Conservation (phyloP, 805 yeast species). For the Candida dendrica region DNA sequence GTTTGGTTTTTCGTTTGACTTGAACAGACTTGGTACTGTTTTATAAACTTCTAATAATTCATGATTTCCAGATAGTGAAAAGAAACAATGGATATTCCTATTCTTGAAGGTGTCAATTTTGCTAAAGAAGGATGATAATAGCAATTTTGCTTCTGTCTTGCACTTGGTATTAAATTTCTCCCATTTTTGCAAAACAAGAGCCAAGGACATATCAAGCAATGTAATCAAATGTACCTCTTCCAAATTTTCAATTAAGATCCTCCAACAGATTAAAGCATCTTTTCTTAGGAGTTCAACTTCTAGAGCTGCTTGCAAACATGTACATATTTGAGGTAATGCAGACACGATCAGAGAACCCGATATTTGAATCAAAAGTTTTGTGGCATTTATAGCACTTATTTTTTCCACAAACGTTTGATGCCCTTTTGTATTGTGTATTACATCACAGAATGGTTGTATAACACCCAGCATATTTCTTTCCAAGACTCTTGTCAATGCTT, state of each 20-base stretch:
- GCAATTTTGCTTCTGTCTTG: constrained; percentile 41
- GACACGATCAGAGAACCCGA: constrained; percentile 50
- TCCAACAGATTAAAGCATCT: constrained; percentile 64
- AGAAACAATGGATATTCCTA: constrained; percentile 44
- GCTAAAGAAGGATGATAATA: constrained; percentile 33
- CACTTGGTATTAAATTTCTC: constrained; percentile 39
- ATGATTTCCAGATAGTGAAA: constrained; percentile 41
- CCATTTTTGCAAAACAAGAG: constrained; percentile 70
- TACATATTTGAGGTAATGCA: constrained; percentile 77
- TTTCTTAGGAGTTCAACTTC: constrained; percentile 54
- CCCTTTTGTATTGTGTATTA: constrained; percentile 68
- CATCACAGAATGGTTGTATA: constrained; percentile 72
- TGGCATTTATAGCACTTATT: constrained; percentile 63
- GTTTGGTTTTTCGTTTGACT: constrained; percentile 25
- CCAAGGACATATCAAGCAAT: constrained; percentile 65
- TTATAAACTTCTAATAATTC: constrained; percentile 27
- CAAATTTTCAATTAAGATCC: constrained; percentile 48
- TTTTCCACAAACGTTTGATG: constrained; percentile 67
- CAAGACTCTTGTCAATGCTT: constrained; percentile 33
- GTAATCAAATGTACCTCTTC: constrained; percentile 51
- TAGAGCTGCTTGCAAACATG: constrained; percentile 76
- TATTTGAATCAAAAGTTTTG: constrained; percentile 55
- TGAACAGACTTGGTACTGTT: constrained; percentile 19
- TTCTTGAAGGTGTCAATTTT: constrained; percentile 18
- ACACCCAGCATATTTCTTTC: constrained; percentile 64